Conservation (phyloP, 2,329 filamentous ascomycete genomes). For the Cryphonectria radicalis region DNA sequence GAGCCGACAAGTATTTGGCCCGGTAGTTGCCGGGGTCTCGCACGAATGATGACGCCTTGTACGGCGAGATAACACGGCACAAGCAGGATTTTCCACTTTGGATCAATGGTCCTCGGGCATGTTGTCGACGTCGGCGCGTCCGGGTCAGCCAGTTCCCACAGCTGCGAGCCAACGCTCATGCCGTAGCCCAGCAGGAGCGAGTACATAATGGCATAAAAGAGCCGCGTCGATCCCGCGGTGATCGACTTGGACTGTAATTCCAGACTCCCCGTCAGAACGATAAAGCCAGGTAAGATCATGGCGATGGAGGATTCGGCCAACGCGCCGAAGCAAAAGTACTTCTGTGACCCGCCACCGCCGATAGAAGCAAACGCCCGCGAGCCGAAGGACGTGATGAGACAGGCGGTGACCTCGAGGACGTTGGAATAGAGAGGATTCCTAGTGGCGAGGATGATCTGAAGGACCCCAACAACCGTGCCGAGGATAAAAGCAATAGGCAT, state of each 20-base stretch:
- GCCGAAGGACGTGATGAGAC: slow-evolving; percentile 20
- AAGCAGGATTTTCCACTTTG: slow-evolving; percentile 61
- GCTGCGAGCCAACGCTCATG: slow-evolving; percentile 36
- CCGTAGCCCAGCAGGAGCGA: slow-evolving; percentile 22
- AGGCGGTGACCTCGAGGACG: slow-evolving; percentile 22
- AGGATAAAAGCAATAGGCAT: slow-evolving; percentile 22
- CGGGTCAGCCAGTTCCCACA: slow-evolving; percentile 39
- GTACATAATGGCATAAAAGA: slow-evolving; percentile 26
- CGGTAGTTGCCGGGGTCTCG: slow-evolving; percentile 24
- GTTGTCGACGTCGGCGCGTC: slow-evolving; percentile 38
- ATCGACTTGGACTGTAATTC: slow-evolving; percentile 23
- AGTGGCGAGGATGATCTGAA: slow-evolving; percentile 20
- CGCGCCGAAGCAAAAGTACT: slow-evolving; percentile 23
- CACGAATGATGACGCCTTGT: slow-evolving; percentile 27
- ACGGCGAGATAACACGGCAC: slow-evolving; percentile 70
- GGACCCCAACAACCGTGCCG: slow-evolving; percentile 18
- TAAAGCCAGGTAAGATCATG: slow-evolving; percentile 23
- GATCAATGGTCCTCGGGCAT: slow-evolving; percentile 36
- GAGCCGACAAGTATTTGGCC: slow-evolving; percentile 26
- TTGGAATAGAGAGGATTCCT: slow-evolving; percentile 23
- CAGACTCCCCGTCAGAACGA: slow-evolving; percentile 19
- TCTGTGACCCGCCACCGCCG: background rate
- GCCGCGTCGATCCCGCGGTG: slow-evolving; percentile 22
- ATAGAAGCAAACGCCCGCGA: slow-evolving; percentile 23
- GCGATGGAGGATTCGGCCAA: slow-evolving; percentile 22